Evolutionary conservation across 345 rosid species (phyloP).

Genomic region (Turnera subulata): DNA sequence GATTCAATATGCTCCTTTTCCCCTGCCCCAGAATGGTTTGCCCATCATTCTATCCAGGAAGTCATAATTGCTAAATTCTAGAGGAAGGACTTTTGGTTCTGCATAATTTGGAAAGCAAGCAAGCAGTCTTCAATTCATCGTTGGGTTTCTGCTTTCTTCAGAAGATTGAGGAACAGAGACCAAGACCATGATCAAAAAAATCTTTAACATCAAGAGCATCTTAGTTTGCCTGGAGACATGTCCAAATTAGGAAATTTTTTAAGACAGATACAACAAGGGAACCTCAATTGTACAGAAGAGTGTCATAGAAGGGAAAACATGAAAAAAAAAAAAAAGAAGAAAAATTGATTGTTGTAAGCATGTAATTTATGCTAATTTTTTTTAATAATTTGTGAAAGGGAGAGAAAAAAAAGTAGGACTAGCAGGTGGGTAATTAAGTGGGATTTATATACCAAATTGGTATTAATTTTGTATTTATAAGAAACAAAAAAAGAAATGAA

Average conservation of each 20-base stretch:
- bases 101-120: no score
- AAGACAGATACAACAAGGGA: no score
- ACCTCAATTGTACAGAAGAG: conserved; percentile 28
- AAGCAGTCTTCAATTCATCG: no score
- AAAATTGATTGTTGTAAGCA: no score
- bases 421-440: no score
- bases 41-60: conserved; percentile 61
- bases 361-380: no score
- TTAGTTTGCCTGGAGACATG: background rate
- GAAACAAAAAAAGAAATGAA: no score
- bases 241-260: no score
- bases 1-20: conserved; percentile 82
- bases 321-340: background rate
- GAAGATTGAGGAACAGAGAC: background rate
- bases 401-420: no score
- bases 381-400: no score
- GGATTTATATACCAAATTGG: no score
- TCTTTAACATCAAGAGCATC: background rate
- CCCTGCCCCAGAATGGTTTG: conserved; percentile 77
- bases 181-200: background rate
- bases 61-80: conserved; percentile 8
- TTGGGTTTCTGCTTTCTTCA: background rate
- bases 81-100: background rate
- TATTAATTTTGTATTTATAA: no score
- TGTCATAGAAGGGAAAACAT: background rate